Base-by-base conservation (phyloP, 2,329 filamentous ascomycete genomes). In the Aspergillus vadensis region DNA sequence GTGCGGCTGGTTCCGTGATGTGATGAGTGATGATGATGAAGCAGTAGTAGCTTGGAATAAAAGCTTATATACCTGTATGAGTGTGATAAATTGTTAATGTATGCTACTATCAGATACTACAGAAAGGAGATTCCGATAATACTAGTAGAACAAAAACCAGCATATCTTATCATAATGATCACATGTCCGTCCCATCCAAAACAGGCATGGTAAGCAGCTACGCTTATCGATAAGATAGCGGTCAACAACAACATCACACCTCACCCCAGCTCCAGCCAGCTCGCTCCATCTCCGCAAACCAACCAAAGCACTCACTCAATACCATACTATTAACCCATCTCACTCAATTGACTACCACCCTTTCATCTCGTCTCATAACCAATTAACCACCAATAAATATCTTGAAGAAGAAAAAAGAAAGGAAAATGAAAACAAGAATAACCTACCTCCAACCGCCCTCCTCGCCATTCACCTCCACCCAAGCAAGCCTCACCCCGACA, bases 381-480 rank as follows among this genome's bases (percentile, higher is more conserved):
- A 23, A 23, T 23, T 23, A 23, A 1, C 23, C 23, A 23, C 23
- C 23, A 23, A 5, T 6, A 25, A 25, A 25, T n/a, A n/a, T n/a
- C n/a, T n/a, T n/a, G n/a, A n/a, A n/a, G n/a, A n/a, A n/a, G n/a
- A n/a, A n/a, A n/a, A n/a, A n/a, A n/a, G n/a, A n/a, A n/a, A n/a
- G n/a, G n/a, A n/a, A 30, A 39, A 80, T 80, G 78, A 76, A 74
- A 60, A 70, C 70, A 63, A 71, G 78, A 77, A 87, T 92, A 68
- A 96, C 93, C 0, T 95, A 92, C 65, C 80, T 96, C 56, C 87
- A 90, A 66, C 82, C 84, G 21, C 80, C 84, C n/a, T 85, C 88
- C 47, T 80, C 85, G 58, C 82, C 82, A 2, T 82, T 93, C 63
- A 85, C 90, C 55, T 88, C 90, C 0, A 78, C 84, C 2, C 80